These are phyloP conservation scores for Trichosporon sp. DNA, from an alignment of 1,284 basidiomycete genomes.

Conservation along the genomic window DNA sequence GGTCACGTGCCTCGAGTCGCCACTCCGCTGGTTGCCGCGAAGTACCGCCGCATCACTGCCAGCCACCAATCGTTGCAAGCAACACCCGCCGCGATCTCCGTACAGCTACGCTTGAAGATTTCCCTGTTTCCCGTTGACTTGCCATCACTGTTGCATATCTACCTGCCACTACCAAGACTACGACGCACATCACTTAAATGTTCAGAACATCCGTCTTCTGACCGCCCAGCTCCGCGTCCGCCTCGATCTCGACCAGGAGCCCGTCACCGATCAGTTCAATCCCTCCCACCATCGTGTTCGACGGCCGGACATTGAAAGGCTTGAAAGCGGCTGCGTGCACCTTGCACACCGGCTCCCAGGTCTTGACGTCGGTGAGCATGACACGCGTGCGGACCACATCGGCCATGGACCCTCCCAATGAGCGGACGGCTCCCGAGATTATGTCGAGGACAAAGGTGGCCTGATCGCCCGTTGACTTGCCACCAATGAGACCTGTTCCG, in stretches of 20 bases:
- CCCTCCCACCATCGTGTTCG: constrained; percentile 34
- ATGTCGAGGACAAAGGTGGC: background rate
- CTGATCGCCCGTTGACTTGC: background rate
- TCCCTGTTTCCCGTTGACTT: background rate
- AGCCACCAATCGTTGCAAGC: too few relatives aligned
- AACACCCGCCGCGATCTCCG: too few relatives aligned
- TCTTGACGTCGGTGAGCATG: constrained; percentile 25
- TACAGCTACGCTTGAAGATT: too few relatives aligned
- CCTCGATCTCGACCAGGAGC: constrained; percentile 35
- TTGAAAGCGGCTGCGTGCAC: constrained; percentile 31
- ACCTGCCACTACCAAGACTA: background rate
- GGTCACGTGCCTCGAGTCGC: background rate
- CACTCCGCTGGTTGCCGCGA: too few relatives aligned
- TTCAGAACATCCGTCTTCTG: background rate
- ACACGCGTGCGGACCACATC: constrained; percentile 33
- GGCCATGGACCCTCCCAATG: constrained; percentile 16
- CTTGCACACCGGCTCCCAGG: constrained; percentile 20
- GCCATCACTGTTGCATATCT: background rate
- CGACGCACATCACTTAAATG: background rate
- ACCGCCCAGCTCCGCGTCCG: constrained; percentile 16
- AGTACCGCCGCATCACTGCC: too few relatives aligned
- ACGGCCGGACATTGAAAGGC: constrained; percentile 27
- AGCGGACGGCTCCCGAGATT: background rate
- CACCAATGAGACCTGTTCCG: background rate
- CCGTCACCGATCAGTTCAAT: constrained; percentile 23